A percentile compares a stretch with the other conserved stretches of the same genome.
Evolutionary conservation across 2,329 filamentous ascomycete genomes (phyloP).

Genomic region (Sclerotinia nivalis): DNA sequence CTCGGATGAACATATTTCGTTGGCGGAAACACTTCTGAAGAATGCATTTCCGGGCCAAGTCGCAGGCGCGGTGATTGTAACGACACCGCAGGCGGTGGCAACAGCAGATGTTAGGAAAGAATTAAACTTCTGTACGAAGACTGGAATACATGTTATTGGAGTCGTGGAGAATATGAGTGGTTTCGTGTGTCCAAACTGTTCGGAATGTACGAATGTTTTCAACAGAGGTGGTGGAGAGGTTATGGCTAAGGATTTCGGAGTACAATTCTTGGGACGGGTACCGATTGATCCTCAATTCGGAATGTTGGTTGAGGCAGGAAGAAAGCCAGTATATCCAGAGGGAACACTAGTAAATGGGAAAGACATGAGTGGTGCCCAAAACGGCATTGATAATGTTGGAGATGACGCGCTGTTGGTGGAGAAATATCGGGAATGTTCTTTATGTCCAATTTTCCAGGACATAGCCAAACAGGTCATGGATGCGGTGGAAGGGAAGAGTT

Average conservation of each 20-base stretch:
- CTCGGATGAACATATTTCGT: conserved; percentile 93
- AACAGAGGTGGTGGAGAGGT: conserved; percentile 84
- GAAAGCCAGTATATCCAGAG: conserved; percentile 64
- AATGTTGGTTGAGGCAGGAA: conserved; percentile 75
- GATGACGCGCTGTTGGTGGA: conserved; percentile 56
- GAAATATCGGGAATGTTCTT: conserved; percentile 72
- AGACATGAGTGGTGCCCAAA: conserved; percentile 46
- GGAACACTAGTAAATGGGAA: conserved; percentile 64
- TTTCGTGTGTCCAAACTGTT: conserved; percentile 77
- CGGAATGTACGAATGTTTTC: conserved; percentile 91
- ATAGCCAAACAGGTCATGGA: conserved; percentile 58
- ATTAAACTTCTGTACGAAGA: conserved; percentile 80
- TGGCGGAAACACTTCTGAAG: conserved; percentile 79
- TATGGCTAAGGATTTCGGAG: conserved; percentile 84
- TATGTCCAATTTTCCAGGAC: conserved; percentile 66
- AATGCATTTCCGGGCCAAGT: conserved; percentile 66
- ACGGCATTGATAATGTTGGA: conserved; percentile 39
- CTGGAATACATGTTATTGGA: conserved; percentile 82
- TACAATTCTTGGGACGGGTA: conserved; percentile 81
- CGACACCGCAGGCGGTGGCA: conserved; percentile 90
- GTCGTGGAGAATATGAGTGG: conserved; percentile 98
- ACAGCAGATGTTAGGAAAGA: conserved; percentile 89
- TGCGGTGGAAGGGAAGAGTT: conserved; percentile 30
- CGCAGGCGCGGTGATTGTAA: conserved; percentile 88
- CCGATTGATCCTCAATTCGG: conserved; percentile 95